phyloP scores from a whole-genome alignment of 768 basidiomycete species.

The Saitozyma podzolica region DNA sequence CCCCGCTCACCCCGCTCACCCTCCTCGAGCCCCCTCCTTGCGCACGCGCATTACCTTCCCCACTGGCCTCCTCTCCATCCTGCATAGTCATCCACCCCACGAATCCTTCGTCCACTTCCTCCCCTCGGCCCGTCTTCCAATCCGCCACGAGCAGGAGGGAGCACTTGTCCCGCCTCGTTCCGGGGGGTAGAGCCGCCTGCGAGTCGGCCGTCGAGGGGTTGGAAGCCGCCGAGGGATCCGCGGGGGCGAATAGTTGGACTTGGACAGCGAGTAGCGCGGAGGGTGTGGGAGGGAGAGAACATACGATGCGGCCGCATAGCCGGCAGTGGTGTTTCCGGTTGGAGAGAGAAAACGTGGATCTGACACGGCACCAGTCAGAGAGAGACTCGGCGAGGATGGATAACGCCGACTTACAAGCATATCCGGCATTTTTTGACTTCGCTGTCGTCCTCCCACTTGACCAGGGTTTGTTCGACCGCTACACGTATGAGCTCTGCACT shows the following conservation, averaged over 20 bases:
- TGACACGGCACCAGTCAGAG: background rate
- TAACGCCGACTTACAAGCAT: conserved; percentile 63
- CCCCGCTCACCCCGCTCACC: background rate
- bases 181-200: conserved; percentile 36
- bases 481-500: background rate
- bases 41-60: conserved; percentile 8
- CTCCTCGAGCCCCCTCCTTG: background rate
- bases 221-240: conserved; percentile 13
- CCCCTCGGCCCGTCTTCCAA: conserved; percentile 69
- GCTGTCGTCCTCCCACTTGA: conserved; percentile 89
- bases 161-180: conserved; percentile 48
- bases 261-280: conserved; percentile 40
- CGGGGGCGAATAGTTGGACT: conserved; percentile 56
- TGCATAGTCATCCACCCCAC: conserved; percentile 52
- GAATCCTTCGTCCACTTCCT: conserved; percentile 65
- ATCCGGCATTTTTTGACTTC: conserved; percentile 76
- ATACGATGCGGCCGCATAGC: conserved; percentile 86
- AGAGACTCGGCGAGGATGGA: background rate
- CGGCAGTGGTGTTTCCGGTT: conserved; percentile 97
- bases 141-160: conserved; percentile 64
- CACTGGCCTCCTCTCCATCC: conserved; percentile 8
- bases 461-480: conserved; percentile 87
- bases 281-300: conserved; percentile 76
- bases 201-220: background rate
- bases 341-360: conserved; percentile 77